Evolutionary conservation across 106 monocot species (phyloP), one percentile per base, ranked within the genome.

Genomic region (Amphibolis antarctica): DNA sequence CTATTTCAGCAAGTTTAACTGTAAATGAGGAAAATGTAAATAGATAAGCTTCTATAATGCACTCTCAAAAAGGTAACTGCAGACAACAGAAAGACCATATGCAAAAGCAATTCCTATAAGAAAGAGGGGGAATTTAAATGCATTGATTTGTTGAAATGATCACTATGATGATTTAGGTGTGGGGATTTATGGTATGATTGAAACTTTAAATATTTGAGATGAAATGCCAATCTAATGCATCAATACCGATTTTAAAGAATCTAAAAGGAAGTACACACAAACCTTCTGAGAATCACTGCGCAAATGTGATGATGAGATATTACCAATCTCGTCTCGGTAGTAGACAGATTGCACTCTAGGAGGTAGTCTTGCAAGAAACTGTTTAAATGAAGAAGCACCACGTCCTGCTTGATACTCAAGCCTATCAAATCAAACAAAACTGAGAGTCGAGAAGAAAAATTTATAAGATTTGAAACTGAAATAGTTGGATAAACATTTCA

Each of bases 281-380:
- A 90, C 90, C 90, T 86, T 81, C 18, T 76, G 80, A 29, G 69
- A 71, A 77, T 64, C 72, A 52, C 20, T 64, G 5, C 81, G 86
- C 73, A 91, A 64, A 66, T 83, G 90, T 31, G 90, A 91, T 67
- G 90, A 66, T 26, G 90, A 91, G 64, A 91, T 74, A 66, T 91
- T 91, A 2, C 90, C 90, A 50, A 91, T 91, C 44, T 78, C 81
- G 53, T 91, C 90, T 30, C 86, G 65, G 64, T 91, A 91, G 43
- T 91, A 91, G 13, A 91, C 91, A 29, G 91, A 91, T 64, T 86
- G 83, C 65, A 83, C 83, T 56, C 79, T 76, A 60, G 91, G 91
- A 18, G 91, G 91, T 29, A 91, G 31, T 57, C 42, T 78, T 47
- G 81, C 86, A 76, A 91, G 78, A 70, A 91, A 83, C 72, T 81